Evolutionary conservation across 192 early-diverging fungal genomes (phyloP).

Genomic region (Jimgerdemannia lactiflua): DNA sequence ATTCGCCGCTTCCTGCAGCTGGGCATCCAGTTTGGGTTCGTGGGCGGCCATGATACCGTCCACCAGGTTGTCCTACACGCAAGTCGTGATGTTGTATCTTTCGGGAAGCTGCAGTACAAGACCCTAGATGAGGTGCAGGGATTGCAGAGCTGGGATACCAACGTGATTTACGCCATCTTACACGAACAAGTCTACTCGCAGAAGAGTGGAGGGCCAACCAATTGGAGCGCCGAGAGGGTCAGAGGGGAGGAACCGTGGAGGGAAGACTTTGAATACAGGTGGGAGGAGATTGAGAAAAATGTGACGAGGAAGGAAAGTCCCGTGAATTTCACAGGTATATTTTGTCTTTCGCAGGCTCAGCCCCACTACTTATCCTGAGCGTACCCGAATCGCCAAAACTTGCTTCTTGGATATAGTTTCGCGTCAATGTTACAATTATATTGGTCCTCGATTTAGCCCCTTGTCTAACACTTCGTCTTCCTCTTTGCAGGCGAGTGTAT

Average conservation of each 20-base stretch:
- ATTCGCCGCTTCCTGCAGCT: conserved; percentile 68
- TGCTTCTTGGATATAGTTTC: too few species aligned
- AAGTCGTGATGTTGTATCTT: conserved; percentile 35
- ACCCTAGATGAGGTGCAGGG: conserved; percentile 38
- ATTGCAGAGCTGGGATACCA: conserved; percentile 48
- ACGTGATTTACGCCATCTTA: conserved; percentile 62
- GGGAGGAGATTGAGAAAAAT: conserved; percentile 12
- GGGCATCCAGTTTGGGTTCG: conserved; percentile 57
- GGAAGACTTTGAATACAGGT: conserved; percentile 22
- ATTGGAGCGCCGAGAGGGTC: conserved; percentile 61
- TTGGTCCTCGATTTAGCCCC: neutral
- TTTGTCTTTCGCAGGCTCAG: neutral
- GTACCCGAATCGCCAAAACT: neutral
- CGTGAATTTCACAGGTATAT: conserved; percentile 55
- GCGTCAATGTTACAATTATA: neutral
- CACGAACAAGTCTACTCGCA: conserved; percentile 71
- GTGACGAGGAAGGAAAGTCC: conserved; percentile 34
- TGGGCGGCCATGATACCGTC: conserved; percentile 61
- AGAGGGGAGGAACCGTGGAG: conserved; percentile 33
- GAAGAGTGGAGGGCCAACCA: conserved; percentile 39
- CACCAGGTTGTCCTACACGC: conserved; percentile 53
- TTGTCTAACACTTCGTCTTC: neutral
- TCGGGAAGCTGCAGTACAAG: conserved; percentile 34
- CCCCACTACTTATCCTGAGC: neutral
- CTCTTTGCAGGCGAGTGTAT: conserved; percentile 51